Evolutionary conservation across 345 rosid species (phyloP).

Genomic region (Trapa bicornis): DNA sequence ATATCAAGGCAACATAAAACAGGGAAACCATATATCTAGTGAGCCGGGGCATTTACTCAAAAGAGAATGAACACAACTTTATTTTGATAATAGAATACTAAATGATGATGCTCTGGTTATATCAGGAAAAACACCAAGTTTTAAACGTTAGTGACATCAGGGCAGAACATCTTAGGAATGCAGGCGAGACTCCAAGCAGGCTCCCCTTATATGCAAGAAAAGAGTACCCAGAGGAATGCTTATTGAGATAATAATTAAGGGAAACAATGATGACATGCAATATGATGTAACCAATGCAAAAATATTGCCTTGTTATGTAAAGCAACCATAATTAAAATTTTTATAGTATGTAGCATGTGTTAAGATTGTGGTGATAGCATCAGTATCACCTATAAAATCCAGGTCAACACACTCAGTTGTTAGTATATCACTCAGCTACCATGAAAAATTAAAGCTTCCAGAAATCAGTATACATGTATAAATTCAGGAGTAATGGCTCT

Average conservation of each 20-base stretch:
- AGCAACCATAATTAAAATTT: neutral
- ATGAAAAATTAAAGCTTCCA: neutral
- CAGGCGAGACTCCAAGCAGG: neutral
- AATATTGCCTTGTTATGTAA: neutral
- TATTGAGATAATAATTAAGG: neutral
- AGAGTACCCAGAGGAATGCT: neutral
- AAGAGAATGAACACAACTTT: neutral
- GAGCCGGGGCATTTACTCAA: neutral
- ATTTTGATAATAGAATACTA: neutral
- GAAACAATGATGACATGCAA: neutral
- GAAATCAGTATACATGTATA: neutral
- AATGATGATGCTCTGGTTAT: neutral
- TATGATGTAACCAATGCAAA: neutral
- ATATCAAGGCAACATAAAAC: neutral
- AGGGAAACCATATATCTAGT: neutral
- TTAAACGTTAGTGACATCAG: neutral
- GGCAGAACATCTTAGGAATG: neutral
- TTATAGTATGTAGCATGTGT: neutral
- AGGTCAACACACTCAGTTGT: neutral
- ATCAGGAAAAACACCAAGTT: neutral
- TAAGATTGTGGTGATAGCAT: neutral
- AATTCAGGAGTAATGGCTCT: neutral
- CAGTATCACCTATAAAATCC: neutral
- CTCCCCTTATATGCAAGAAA: neutral
- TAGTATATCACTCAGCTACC: neutral